These are phyloP conservation scores for Gryganskiella cystojenkinii DNA, from an alignment of 192 early-diverging fungal genomes.

Conservation along the genomic window DNA sequence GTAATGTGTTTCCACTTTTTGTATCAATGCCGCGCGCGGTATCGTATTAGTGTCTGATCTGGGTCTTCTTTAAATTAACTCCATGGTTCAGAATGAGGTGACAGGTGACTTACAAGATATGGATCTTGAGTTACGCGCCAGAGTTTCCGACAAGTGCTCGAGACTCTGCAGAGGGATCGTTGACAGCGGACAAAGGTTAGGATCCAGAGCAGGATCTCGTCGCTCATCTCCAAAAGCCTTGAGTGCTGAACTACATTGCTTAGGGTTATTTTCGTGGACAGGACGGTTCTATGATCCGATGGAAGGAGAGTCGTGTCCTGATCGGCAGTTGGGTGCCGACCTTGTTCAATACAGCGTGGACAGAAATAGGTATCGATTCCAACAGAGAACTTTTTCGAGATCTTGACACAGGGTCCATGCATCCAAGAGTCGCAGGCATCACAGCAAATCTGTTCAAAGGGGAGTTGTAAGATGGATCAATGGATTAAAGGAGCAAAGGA, in stretches of 20 bases:
- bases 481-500: neutral
- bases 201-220: conserved; percentile 33
- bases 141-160: conserved; percentile 22
- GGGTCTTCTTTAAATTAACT: neutral
- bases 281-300: neutral
- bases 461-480: neutral
- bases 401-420: conserved; percentile 33
- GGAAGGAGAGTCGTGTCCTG: neutral
- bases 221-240: conserved; percentile 18
- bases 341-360: conserved; percentile 8
- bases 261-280: neutral
- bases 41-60: neutral
- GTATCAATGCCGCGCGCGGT: neutral
- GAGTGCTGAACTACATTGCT: neutral
- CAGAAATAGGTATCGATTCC: conserved; percentile 32
- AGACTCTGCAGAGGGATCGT: conserved; percentile 28
- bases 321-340: neutral
- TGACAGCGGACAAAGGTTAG: conserved; percentile 33
- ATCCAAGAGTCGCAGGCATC: conserved; percentile 36
- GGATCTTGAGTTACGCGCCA: conserved; percentile 39
- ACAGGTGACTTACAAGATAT: conserved; percentile 13
- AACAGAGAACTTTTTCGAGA: conserved; percentile 17
- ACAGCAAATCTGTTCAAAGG: conserved; percentile 20
- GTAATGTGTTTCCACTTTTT: conserved; percentile 32
- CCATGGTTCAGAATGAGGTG: neutral